A percentile compares a stretch with the other conserved stretches of the same genome.
These are phyloP conservation scores for Pseudozyma flocculosa DNA, from an alignment of 1,284 basidiomycete genomes.

Conservation along the genomic window DNA sequence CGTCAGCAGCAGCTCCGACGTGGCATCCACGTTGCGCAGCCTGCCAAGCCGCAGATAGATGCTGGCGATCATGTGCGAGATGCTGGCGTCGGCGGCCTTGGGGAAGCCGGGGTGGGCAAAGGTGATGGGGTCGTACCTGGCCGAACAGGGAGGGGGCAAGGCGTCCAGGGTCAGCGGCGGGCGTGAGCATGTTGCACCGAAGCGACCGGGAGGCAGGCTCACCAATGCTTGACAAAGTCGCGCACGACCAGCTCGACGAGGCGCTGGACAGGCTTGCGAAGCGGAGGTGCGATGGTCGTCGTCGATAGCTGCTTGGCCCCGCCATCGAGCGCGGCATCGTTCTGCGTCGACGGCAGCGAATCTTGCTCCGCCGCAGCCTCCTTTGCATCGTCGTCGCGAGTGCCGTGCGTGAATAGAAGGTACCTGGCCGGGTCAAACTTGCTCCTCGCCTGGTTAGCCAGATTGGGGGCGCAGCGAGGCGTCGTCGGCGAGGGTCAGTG, in stretches of 20 bases:
- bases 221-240: constrained; percentile 48
- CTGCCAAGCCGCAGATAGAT: constrained; percentile 27
- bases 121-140: constrained; percentile 37
- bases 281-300: constrained; percentile 21
- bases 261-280: constrained; percentile 25
- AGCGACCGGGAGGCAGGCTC: not conserved
- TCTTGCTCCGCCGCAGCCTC: not conserved
- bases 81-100: constrained; percentile 32
- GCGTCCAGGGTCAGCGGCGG: too few species aligned
- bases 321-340: not conserved
- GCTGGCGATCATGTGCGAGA: constrained; percentile 38
- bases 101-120: constrained; percentile 45
- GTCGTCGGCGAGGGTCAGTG: not conserved
- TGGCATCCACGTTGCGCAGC: constrained; percentile 34
- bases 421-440: constrained; percentile 27
- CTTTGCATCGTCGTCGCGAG: not conserved
- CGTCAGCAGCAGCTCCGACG: constrained; percentile 44
- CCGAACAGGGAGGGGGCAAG: too few species aligned
- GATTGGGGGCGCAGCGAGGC: not conserved
- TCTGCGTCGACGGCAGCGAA: not conserved
- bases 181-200: too few species aligned
- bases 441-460: constrained; percentile 3
- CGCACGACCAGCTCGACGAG: constrained; percentile 38
- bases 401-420: constrained; percentile 7
- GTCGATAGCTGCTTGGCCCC: constrained; percentile 19